A percentile compares a stretch with the other conserved stretches of the same genome.
Conservation (phyloP, 2,329 filamentous ascomycete species). For the Erysiphe pulchra region DNA sequence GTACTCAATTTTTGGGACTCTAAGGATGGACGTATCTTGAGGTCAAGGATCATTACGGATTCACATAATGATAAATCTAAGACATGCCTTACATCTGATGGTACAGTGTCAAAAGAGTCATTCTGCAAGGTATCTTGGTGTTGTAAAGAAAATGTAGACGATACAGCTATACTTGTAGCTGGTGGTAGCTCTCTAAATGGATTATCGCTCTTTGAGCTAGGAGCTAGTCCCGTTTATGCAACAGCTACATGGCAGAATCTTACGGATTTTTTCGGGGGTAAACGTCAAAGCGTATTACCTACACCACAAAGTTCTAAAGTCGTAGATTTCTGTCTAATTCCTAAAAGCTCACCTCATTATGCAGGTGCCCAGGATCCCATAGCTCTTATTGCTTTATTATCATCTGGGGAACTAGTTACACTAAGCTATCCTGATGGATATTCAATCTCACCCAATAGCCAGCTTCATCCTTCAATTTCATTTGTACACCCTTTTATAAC, state of each 20-base stretch:
- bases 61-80: conserved; percentile 46
- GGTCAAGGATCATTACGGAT: conserved; percentile 58
- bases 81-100: conserved; percentile 17
- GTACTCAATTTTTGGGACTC: conserved; percentile 87
- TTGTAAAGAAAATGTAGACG: conserved; percentile 78
- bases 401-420: conserved; percentile 71
- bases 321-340: conserved; percentile 59
- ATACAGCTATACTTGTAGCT: conserved; percentile 68
- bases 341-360: conserved; percentile 63
- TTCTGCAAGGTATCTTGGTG: conserved; percentile 73
- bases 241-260: conserved; percentile 78
- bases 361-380: conserved; percentile 75
- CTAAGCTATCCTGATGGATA: conserved; percentile 82
- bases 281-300: conserved; percentile 41
- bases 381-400: conserved; percentile 52
- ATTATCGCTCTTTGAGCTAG: conserved; percentile 73
- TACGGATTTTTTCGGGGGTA: conserved; percentile 54
- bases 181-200: conserved; percentile 56
- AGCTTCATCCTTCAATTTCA: conserved; percentile 65
- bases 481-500: conserved; percentile 80
- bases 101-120: conserved; percentile 39
- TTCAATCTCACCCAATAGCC: conserved; percentile 75
- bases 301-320: conserved; percentile 58
- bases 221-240: conserved; percentile 66
- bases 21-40: conserved; percentile 61